Base-by-base conservation (phyloP, 495 filamentous ascomycete species). In the Xylaria nigripes region DNA sequence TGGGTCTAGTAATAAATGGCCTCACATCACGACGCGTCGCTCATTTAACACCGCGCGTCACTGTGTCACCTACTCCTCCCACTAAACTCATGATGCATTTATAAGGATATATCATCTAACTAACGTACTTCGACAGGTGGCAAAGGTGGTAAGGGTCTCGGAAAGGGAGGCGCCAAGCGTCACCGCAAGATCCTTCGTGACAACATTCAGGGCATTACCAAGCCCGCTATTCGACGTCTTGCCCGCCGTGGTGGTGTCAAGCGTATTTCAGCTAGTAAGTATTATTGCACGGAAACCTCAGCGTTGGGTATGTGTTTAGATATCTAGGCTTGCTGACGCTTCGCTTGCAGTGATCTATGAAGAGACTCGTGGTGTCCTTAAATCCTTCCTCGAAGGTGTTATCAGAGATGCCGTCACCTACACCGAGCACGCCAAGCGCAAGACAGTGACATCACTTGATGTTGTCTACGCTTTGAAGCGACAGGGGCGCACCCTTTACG, bases 341-440 rank as follows among this genome's bases (percentile, higher is more conserved):
- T 13, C 90, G 81, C 90, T 86, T 42, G 87, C 90, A 78, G 92
- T 84, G 81, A 84, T 99, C 86, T 99, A 99, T 84, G 94, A 99
- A 74, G 94, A 99, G 84, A 99, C 94, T 62, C 94, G 94, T 70
- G 91, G 93, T 85, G 94, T 99, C 67, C 86, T 99, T 67, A 99
- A 99, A 89, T 94, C 93, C 78, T 99, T 99, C 90, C 90, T 99
- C 67, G 94, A 99, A 80, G 90, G 92, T 80, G 94, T 99, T 77
- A 99, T 99, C 76, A 88, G 90, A 76, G 92, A 96, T 61, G 92
- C 92, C 51, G 92, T 97, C 78, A 96, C 93, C 64, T 98, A 95
- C 79, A 95, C 89, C 45, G 90, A 96, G 77, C 88, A 94, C 78
- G 89, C 90, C 70, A 94, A 94, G 83, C 87, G 91, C 72, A 96